phyloP scores from a whole-genome alignment of 371 early-diverging fungal species.

The Apophysomyces elegans region DNA sequence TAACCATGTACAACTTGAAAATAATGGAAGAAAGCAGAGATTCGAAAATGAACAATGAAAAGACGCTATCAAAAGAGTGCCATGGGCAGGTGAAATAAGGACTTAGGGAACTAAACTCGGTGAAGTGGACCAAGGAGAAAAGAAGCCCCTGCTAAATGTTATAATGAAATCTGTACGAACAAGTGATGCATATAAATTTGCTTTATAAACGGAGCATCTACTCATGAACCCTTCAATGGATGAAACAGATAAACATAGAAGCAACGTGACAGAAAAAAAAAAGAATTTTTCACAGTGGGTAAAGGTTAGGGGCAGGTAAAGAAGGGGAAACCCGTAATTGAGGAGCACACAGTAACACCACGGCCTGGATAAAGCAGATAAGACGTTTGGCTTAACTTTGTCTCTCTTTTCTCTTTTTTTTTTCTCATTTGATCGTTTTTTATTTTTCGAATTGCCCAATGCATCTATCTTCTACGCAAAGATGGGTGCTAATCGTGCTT shows the following conservation, averaged over 20 bases:
- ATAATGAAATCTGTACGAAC: no score
- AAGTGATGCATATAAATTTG: background rate
- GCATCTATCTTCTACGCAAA: conserved; percentile 10
- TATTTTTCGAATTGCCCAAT: background rate
- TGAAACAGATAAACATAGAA: background rate
- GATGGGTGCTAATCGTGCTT: background rate
- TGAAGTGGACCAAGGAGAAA: no score
- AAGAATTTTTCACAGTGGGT: background rate
- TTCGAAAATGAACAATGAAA: background rate
- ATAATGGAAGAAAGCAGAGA: background rate
- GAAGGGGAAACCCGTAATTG: background rate
- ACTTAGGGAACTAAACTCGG: background rate
- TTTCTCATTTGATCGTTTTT: conserved; percentile 5
- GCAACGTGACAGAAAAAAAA: background rate
- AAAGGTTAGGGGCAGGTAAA: background rate
- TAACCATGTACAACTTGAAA: conserved; percentile 6
- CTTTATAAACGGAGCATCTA: background rate
- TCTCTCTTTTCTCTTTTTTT: background rate
- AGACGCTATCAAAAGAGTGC: background rate
- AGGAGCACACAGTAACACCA: conserved; percentile 4
- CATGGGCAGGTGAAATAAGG: background rate
- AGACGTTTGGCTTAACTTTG: background rate
- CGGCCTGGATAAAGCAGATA: background rate
- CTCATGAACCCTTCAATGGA: no score
- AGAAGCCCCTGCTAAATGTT: no score